phyloP scores from a whole-genome alignment of 371 early-diverging fungal genomes.

The Saksenaea vasiformis region DNA sequence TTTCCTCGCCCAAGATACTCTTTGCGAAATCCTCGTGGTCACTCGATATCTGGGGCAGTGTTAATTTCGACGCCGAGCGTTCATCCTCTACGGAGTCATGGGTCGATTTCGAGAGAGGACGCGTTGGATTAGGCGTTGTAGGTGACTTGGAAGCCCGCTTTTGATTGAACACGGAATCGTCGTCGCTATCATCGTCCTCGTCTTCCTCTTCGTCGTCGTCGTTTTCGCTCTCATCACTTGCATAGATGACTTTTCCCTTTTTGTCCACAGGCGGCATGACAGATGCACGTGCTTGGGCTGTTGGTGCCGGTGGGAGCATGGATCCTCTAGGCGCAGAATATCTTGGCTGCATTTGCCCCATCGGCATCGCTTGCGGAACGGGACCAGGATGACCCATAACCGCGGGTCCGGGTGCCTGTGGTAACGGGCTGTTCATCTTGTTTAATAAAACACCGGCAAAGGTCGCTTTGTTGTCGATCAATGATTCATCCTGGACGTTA shows the following conservation, averaged over 20 bases:
- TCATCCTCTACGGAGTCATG: conserved; percentile 21
- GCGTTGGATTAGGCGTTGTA: conserved; percentile 13
- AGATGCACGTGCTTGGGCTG: conserved; percentile 9
- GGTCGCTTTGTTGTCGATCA: conserved; percentile 29
- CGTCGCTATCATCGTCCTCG: conserved; percentile 27
- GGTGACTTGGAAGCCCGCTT: not conserved
- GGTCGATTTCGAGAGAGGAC: conserved; percentile 14
- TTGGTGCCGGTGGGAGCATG: conserved; percentile 16
- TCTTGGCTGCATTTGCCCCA: conserved; percentile 1
- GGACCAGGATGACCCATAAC: not conserved
- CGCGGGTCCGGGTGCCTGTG: not conserved
- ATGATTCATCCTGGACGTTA: conserved; percentile 21
- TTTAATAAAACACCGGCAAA: conserved; percentile 25
- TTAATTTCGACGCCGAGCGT: conserved; percentile 14
- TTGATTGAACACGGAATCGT: conserved; percentile 26
- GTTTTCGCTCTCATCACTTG: conserved; percentile 43
- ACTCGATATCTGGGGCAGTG: conserved; percentile 4
- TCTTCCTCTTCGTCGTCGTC: conserved; percentile 32
- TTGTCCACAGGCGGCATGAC: conserved; percentile 11
- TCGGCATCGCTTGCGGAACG: not conserved
- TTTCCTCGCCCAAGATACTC: conserved; percentile 5
- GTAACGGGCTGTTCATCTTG: conserved; percentile 13
- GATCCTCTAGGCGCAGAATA: conserved; percentile 4
- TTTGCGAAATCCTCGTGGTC: conserved; percentile 10
- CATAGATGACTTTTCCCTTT: conserved; percentile 29